A percentile compares a stretch with the other conserved stretches of the same genome.
phyloP scores from a whole-genome alignment of 2,329 filamentous ascomycete genomes.

The Aspergillus fumigatus region DNA sequence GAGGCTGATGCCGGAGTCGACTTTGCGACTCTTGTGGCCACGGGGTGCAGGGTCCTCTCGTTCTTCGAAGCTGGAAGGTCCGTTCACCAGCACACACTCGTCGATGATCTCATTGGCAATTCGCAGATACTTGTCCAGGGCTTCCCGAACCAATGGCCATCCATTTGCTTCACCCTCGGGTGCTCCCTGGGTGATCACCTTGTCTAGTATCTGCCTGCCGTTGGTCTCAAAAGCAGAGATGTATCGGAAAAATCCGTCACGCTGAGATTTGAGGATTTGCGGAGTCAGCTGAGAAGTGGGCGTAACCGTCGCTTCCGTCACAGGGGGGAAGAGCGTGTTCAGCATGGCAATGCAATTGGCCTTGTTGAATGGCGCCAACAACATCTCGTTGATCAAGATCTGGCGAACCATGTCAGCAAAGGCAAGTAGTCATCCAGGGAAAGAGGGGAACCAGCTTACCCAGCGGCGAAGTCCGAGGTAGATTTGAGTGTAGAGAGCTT shows the following conservation, averaged over 20 bases:
- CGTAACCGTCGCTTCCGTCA: slow-evolving; percentile 38
- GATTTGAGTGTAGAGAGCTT: slow-evolving; percentile 56
- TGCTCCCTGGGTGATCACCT: slow-evolving; percentile 51
- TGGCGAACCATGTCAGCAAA: slow-evolving; percentile 19
- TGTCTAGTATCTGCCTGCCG: slow-evolving; percentile 50
- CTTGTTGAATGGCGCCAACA: slow-evolving; percentile 59
- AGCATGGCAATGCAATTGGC: slow-evolving; percentile 64
- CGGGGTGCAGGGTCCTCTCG: slow-evolving; percentile 23
- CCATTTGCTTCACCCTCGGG: slow-evolving; percentile 49
- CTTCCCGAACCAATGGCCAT: slow-evolving; percentile 48
- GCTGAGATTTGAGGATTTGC: slow-evolving; percentile 51
- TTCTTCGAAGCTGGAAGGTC: slow-evolving; percentile 36
- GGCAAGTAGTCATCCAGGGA: slow-evolving; percentile 15
- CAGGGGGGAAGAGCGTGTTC: slow-evolving; percentile 62
- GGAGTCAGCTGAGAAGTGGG: slow-evolving; percentile 51
- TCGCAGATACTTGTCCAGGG: slow-evolving; percentile 55
- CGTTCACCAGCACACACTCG: slow-evolving; percentile 51
- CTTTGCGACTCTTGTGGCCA: slow-evolving; percentile 50
- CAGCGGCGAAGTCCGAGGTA: slow-evolving; percentile 60
- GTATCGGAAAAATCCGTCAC: slow-evolving; percentile 60
- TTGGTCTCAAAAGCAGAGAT: slow-evolving; percentile 55
- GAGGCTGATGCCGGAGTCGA: slow-evolving; percentile 62
- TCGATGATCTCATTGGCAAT: slow-evolving; percentile 58
- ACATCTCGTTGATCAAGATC: slow-evolving; percentile 63
- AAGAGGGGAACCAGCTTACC: slow-evolving; percentile 41